Evolutionary conservation across 1,139 yeast species (phyloP), one percentile per base, ranked within the genome.

Genomic region (Kodamaea sp.): DNA sequence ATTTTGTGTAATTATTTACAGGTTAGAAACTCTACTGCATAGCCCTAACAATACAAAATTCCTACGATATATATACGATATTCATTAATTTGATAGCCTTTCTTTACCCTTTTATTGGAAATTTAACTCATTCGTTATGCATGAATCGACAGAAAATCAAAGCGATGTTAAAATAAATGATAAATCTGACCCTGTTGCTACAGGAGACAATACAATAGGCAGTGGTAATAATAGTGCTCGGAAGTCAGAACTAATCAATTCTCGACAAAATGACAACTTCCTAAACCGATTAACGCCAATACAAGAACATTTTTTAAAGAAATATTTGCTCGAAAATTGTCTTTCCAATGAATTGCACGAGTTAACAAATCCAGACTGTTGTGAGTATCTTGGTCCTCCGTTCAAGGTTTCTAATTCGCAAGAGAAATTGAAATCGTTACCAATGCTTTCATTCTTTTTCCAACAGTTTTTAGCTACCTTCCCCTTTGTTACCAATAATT

Each of bases 241-340:
- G 20, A 15, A 15, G 3, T 15, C 20, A 15, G 20, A 15, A 15
- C 20, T 15, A 31, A 22, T n/a, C 26, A 4, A 2, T 11, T 9
- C 31, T 32, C 20, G 31, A 30, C 11, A 31, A 31, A 31, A 9
- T n/a, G 9, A 4, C 20, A 15, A 15, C 20, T 15, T 15, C 20
- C 20, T 15, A 33, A 23, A 27, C 22, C 51, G 42, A n/a, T 47
- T 78, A 36, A 60, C 70, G n/a, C 75, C 84, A 3, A 67, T 75
- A 0, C 84, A 86, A 55, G 95, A 87, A 60, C 97, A 90, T 53
- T 86, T 85, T 57, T 70, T 90, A 41, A 90, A 90, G 62, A 79
- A 94, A 52, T 89, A 84, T 59, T 68, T 90, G 28, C 63, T 90
- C 27, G 76, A 79, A 46, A 66, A 74, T 10, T 76, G 85, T 52